Evolutionary conservation across 805 yeast genomes (phyloP).

Genomic region (Teunomyces tritomae): DNA sequence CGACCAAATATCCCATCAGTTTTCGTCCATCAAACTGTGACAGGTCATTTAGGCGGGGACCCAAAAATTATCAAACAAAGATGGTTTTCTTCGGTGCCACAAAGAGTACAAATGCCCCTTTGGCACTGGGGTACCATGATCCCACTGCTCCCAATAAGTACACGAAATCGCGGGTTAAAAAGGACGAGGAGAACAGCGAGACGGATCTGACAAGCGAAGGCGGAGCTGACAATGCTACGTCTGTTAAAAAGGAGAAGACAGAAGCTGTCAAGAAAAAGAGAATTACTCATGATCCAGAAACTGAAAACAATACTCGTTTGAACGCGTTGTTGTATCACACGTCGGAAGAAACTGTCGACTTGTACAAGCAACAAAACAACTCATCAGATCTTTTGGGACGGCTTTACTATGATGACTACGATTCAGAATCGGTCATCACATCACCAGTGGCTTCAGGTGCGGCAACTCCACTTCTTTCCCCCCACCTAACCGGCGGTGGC

Average conservation of each 20-base stretch:
- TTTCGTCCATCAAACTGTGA: neutral
- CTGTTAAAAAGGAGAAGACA: neutral
- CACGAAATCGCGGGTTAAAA: neutral
- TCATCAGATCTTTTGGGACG: slow-evolving; percentile 41
- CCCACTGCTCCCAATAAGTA: slow-evolving; percentile 6
- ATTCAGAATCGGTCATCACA: slow-evolving; percentile 23
- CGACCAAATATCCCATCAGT: slow-evolving; percentile 1
- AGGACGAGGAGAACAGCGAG: neutral
- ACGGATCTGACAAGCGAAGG: neutral
- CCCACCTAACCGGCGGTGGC: slow-evolving; percentile 9
- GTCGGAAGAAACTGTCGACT: slow-evolving; percentile 35
- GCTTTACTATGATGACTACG: slow-evolving; percentile 43
- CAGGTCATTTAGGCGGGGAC: neutral
- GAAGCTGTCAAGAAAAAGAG: slow-evolving; percentile 4
- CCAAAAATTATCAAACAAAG: too few relatives aligned
- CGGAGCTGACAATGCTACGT: neutral
- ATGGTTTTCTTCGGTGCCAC: slow-evolving; percentile 5
- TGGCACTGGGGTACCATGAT: slow-evolving; percentile 4
- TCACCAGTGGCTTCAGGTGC: slow-evolving; percentile 18
- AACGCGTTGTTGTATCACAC: slow-evolving; percentile 41
- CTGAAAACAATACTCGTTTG: slow-evolving; percentile 35
- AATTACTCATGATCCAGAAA: slow-evolving; percentile 15
- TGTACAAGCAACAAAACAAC: slow-evolving; percentile 36
- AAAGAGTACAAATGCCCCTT: neutral
- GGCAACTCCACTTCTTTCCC: slow-evolving; percentile 16